These are phyloP conservation scores for Populus ilicifolia DNA, from an alignment of 345 rosid species.

Conservation along the genomic window DNA sequence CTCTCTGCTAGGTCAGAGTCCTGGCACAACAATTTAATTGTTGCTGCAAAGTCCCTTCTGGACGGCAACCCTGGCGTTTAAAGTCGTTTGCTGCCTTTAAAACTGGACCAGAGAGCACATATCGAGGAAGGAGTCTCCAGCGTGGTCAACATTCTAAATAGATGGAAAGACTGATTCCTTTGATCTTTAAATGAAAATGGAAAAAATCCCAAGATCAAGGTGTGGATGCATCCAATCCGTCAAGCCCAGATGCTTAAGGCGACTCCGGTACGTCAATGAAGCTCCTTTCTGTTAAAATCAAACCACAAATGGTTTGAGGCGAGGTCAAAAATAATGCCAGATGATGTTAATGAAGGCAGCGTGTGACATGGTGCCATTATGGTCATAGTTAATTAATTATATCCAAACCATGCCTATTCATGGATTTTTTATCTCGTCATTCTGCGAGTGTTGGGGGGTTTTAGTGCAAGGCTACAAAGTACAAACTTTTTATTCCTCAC, in stretches of 20 bases:
- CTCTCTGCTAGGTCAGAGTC: background rate
- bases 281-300: background rate
- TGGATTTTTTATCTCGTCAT: too few relatives aligned
- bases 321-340: background rate
- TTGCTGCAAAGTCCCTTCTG: background rate
- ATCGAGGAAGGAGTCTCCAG: background rate
- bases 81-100: background rate
- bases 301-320: background rate
- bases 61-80: background rate
- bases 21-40: background rate
- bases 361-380: background rate
- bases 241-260: background rate
- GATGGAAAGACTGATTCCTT: background rate
- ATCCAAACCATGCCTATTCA: background rate
- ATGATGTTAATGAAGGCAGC: background rate
- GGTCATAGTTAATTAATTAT: background rate
- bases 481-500: too few relatives aligned
- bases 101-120: background rate
- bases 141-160: background rate
- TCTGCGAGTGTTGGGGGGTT: too few relatives aligned
- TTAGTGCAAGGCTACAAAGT: too few relatives aligned
- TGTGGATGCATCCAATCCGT: background rate
- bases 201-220: too few relatives aligned
- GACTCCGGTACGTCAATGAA: background rate
- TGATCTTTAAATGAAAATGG: slow-evolving; percentile 2